Evolutionary conservation across 2,329 filamentous ascomycete species (phyloP).

Genomic region (Sphaerulina populicola): DNA sequence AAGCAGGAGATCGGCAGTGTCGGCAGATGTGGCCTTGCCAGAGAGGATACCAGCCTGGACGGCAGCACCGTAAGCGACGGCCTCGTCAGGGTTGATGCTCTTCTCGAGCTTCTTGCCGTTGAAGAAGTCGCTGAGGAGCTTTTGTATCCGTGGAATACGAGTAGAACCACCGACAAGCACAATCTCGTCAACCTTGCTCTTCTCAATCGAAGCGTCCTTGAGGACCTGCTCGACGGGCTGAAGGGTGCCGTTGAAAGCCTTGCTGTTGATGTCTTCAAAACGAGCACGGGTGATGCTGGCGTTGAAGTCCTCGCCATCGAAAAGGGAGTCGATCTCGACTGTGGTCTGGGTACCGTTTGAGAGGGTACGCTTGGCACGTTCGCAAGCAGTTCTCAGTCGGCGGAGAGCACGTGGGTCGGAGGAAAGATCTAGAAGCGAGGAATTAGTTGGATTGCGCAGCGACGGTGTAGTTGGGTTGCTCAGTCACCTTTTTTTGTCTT

Average conservation of each 20-base stretch:
- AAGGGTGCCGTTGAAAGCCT: slow-evolving; percentile 86
- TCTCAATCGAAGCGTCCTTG: slow-evolving; percentile 81
- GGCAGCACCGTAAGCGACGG: slow-evolving; percentile 95
- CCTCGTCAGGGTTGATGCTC: slow-evolving; percentile 99
- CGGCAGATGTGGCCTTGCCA: slow-evolving; percentile 91
- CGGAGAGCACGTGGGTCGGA: slow-evolving; percentile 86
- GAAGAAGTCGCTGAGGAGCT: slow-evolving; percentile 98
- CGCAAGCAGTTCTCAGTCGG: slow-evolving; percentile 92
- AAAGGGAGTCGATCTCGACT: slow-evolving; percentile 97
- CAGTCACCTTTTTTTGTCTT: slow-evolving; percentile 58
- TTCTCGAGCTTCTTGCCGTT: slow-evolving; percentile 99
- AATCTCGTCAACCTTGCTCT: slow-evolving; percentile 92
- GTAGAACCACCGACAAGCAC: slow-evolving; percentile 98
- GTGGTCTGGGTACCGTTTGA: slow-evolving; percentile 96
- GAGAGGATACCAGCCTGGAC: slow-evolving; percentile 98
- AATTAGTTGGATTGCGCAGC: no score
- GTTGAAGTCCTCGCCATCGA: slow-evolving; percentile 96
- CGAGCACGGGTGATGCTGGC: slow-evolving; percentile 94
- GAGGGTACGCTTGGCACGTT: slow-evolving; percentile 98
- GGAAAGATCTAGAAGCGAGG: slow-evolving; percentile 48
- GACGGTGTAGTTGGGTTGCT: no score
- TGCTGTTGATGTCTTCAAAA: slow-evolving; percentile 97
- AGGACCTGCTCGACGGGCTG: slow-evolving; percentile 94
- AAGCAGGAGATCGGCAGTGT: slow-evolving; percentile 88
- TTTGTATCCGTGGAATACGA: slow-evolving; percentile 98